Base-by-base conservation (phyloP, 2,329 filamentous ascomycete genomes). In the Ascochyta pisi region DNA sequence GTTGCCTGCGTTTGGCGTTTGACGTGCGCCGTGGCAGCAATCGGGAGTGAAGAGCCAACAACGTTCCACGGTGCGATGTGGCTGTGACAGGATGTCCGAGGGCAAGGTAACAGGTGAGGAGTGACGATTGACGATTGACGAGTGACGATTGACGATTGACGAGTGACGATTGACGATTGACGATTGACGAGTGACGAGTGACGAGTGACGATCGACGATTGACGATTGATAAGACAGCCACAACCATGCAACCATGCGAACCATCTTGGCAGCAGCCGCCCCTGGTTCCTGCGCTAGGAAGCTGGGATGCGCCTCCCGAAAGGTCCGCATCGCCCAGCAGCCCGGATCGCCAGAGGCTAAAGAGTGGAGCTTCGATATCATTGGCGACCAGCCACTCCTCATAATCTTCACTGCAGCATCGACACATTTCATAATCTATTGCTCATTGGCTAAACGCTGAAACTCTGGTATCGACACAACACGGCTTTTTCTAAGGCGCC, bases 401-500 rank as follows among this genome's bases (percentile, higher is more conserved):
- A 4, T 7, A 12, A 31, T 9, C 19, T 6, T 19, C 23, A 41
- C 22, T 16, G 15, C 8, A 16, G 13, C 13, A 15, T 29, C 3
- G 26, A 4, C 13, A 3, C 8, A 2, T 22, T 39, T 39, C 23
- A 15, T 16, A 24, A 12, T 60, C 50, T 61, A 57, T 42, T 50
- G 60, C 46, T 46, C 31, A 41, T 53, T 44, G 24, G 42, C 51
- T 33, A 43, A 61, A 65, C 58, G 53, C 56, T 60, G 26, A 34
- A 59, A 44, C 31, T 49, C 24, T 60, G 49, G 46, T 65, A 66
- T 70, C 46, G 61, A 61, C 58, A 64, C 40, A 46, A 31, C 6
- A 27, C 39, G 40, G 12, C 29, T 31, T 26, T 26, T 23, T 46
- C 40, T 24, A 8, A 15, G 22, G n/a, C 27, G 50, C 42, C 42